Percentiles rank a stretch among this genome's conserved stretches.
phyloP scores from a whole-genome alignment of 2,329 filamentous ascomycete genomes.

The Falciphora oryzae region DNA sequence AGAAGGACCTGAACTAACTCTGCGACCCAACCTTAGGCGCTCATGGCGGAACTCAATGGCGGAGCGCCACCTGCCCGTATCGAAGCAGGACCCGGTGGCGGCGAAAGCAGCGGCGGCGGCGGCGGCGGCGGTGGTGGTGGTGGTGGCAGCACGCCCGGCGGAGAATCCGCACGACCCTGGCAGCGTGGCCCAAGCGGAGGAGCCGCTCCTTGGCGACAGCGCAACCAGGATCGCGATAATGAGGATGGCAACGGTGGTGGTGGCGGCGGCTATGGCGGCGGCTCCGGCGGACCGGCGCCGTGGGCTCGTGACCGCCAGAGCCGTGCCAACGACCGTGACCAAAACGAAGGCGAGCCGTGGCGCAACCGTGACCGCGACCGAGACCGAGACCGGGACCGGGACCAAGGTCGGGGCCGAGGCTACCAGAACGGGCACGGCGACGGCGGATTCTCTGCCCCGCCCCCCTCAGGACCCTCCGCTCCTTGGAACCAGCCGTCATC shows the following conservation, averaged over 20 bases:
- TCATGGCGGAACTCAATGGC: conserved; percentile 94
- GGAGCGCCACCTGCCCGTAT: conserved; percentile 23
- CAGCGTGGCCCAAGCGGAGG: conserved; percentile 79
- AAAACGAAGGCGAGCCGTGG: conserved; percentile 26
- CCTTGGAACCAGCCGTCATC: conserved; percentile 34
- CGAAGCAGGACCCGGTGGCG: conserved; percentile 20
- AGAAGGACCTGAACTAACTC: neutral
- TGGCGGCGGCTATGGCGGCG: conserved; percentile 23
- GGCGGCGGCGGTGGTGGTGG: neutral
- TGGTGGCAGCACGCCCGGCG: neutral
- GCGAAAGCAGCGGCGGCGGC: conserved; percentile 43
- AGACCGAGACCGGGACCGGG: conserved; percentile 6
- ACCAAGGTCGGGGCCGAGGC: conserved; percentile 13
- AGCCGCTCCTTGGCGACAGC: conserved; percentile 69
- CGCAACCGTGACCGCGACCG: conserved; percentile 8
- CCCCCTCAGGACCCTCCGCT: conserved; percentile 54
- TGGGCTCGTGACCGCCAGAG: conserved; percentile 54
- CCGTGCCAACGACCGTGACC: conserved; percentile 35
- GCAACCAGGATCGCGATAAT: conserved; percentile 42
- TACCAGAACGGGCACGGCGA: conserved; percentile 14
- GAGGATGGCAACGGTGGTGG: conserved; percentile 31
- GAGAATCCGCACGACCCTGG: conserved; percentile 69
- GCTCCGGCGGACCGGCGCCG: conserved; percentile 45
- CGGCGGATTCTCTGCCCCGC: conserved; percentile 18
- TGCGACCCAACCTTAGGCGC: conserved; percentile 51